A percentile compares a stretch with the other conserved stretches of the same genome.
phyloP scores from a whole-genome alignment of 73 alveolate species.

The Diophrys sp. region DNA sequence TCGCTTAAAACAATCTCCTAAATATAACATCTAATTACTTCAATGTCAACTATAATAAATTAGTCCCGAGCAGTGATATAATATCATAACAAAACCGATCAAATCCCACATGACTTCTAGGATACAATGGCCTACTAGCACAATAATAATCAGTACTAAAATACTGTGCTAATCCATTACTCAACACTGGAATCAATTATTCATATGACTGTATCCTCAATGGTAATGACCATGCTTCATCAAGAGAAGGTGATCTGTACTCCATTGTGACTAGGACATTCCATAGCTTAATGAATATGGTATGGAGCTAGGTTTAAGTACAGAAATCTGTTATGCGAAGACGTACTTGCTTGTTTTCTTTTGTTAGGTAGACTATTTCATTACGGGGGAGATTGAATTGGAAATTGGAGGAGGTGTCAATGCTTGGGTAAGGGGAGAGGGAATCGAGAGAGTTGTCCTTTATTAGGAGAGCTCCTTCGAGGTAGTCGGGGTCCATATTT shows the following conservation, averaged over 20 bases:
- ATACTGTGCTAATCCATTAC: conserved; percentile 14
- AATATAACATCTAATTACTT: conserved; percentile 17
- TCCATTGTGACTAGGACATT: conserved; percentile 2
- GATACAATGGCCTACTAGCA: conserved; percentile 20
- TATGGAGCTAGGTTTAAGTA: conserved; percentile 4
- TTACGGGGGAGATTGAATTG: not conserved
- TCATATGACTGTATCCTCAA: conserved; percentile 4
- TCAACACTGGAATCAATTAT: conserved; percentile 13
- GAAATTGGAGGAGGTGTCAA: not conserved
- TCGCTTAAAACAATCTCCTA: conserved; percentile 9
- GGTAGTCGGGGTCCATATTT: too few species aligned
- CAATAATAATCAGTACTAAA: conserved; percentile 24
- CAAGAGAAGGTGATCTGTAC: not conserved
- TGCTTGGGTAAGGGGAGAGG: not conserved
- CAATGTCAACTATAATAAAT: conserved; percentile 2
- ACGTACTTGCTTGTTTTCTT: conserved; percentile 21
- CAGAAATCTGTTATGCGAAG: conserved; percentile 19
- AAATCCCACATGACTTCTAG: conserved; percentile 6
- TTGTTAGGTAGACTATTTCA: not conserved
- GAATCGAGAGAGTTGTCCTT: not conserved
- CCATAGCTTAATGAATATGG: conserved; percentile 28
- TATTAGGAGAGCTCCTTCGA: not conserved
- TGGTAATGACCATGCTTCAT: conserved; percentile 8
- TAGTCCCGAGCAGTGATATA: conserved; percentile 22
- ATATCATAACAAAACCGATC: conserved; percentile 31